Percentiles rank a stretch among this genome's conserved stretches.
Evolutionary conservation across 140 eudicot species (phyloP).

Genomic region (Erigeron philadelphicus): DNA sequence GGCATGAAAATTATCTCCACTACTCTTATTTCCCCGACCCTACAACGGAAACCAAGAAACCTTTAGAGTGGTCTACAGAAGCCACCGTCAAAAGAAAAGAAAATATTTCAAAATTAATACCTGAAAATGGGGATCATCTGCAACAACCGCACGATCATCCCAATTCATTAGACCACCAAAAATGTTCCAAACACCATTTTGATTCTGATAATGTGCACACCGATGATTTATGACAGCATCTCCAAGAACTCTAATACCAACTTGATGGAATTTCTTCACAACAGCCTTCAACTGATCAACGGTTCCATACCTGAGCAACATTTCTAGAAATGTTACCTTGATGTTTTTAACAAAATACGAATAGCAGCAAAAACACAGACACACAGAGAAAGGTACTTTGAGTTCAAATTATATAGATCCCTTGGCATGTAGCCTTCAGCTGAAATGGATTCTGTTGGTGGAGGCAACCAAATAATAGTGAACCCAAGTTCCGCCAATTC

Average conservation of each 20-base stretch:
- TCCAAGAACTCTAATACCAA: constrained; percentile 74
- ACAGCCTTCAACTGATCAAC: constrained; percentile 63
- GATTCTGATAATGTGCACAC: constrained; percentile 72
- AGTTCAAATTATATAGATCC: constrained; percentile 80
- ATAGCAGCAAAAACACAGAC: background rate
- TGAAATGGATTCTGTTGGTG: constrained; percentile 94
- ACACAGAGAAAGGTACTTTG: constrained; percentile 43
- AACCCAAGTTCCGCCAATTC: constrained; percentile 75
- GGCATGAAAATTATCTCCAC: constrained; percentile 97
- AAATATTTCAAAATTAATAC: constrained; percentile 26
- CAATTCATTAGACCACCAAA: constrained; percentile 91
- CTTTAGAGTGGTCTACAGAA: background rate
- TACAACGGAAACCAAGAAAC: constrained; percentile 22
- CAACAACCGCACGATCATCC: constrained; percentile 99
- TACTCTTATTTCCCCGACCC: constrained; percentile 97
- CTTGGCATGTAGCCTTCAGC: constrained; percentile 98
- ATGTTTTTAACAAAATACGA: background rate
- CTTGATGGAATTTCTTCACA: constrained; percentile 68
- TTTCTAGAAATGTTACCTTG: background rate
- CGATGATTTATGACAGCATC: constrained; percentile 96
- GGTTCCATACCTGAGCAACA: constrained; percentile 63
- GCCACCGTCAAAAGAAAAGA: background rate
- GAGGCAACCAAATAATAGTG: constrained; percentile 88
- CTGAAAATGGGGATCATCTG: constrained; percentile 99
- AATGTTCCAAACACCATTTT: constrained; percentile 90